Evolutionary conservation across 2,329 filamentous ascomycete genomes (phyloP).

Genomic region (Trichoderma pleuroti): DNA sequence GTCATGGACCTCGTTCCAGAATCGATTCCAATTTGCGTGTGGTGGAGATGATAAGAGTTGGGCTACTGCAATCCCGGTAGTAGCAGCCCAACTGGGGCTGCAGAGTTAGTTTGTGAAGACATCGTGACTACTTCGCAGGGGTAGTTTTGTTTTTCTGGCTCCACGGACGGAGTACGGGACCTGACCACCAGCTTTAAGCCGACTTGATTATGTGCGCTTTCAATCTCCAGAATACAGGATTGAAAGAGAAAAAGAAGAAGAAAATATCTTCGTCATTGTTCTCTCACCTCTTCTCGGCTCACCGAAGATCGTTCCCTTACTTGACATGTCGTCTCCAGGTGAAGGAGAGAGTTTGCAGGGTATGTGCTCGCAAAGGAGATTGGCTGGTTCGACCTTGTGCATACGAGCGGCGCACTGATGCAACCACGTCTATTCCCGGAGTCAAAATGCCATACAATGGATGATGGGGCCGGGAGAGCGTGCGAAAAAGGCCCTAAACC

Average conservation of each 20-base stretch:
- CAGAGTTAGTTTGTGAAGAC: constrained; percentile 13
- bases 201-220: not conserved
- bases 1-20: constrained; percentile 24
- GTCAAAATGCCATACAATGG: not conserved
- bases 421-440: not conserved
- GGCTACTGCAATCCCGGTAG: constrained; percentile 11
- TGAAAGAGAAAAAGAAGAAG: not conserved
- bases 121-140: constrained; percentile 17
- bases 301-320: not conserved
- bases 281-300: not conserved
- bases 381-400: not conserved
- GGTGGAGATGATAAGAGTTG: constrained; percentile 15
- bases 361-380: not conserved
- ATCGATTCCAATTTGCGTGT: not conserved
- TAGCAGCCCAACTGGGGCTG: constrained; percentile 10
- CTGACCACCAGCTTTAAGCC: not conserved
- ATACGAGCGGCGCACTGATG: not conserved
- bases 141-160: not conserved
- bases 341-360: constrained; percentile 5
- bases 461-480: not conserved
- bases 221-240: not conserved
- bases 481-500: not conserved
- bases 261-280: not conserved
- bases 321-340: not conserved
- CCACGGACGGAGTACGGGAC: not conserved